These are phyloP conservation scores for Geotrichum phurueaensis DNA, from an alignment of 1,139 yeast genomes.

Conservation along the genomic window DNA sequence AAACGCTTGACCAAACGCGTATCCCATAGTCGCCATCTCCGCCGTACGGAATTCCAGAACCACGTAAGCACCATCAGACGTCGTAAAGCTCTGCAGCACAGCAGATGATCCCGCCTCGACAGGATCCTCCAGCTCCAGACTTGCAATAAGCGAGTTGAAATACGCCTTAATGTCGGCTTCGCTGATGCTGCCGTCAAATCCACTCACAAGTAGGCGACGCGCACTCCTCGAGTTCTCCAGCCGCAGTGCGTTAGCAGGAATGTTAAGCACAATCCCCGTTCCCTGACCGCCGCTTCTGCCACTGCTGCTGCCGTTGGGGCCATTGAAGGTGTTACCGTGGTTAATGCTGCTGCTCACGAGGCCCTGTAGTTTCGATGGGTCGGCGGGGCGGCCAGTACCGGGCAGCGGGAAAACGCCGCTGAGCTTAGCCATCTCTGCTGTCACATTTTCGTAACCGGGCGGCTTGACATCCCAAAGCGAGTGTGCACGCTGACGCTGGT, in stretches of 20 bases:
- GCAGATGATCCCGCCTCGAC: constrained; percentile 21
- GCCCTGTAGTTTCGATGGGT: constrained; percentile 50
- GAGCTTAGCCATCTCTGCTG: constrained; percentile 74
- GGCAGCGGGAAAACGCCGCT: constrained; percentile 78
- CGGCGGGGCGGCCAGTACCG: constrained; percentile 56
- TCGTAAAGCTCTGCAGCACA: constrained; percentile 34
- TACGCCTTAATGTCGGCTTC: constrained; percentile 36
- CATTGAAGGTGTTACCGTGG: not conserved
- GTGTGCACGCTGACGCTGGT: constrained; percentile 42
- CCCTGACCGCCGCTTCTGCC: not conserved
- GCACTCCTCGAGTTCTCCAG: constrained; percentile 35
- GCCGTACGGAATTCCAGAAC: constrained; percentile 50
- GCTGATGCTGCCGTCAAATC: constrained; percentile 41
- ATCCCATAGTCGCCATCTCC: constrained; percentile 54
- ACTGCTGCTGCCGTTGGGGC: not conserved
- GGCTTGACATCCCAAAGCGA: constrained; percentile 75
- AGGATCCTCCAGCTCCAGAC: constrained; percentile 24
- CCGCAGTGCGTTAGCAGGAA: constrained; percentile 20
- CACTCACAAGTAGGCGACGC: constrained; percentile 46
- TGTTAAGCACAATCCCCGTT: constrained; percentile 1
- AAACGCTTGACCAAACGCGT: constrained; percentile 42
- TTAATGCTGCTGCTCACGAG: constrained; percentile 27
- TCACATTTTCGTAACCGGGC: constrained; percentile 65
- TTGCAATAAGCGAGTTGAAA: constrained; percentile 24
- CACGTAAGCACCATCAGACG: constrained; percentile 25